These are phyloP conservation scores for Hydrangea macrophylla DNA, from an alignment of 148 eudicot genomes.

Conservation along the genomic window DNA sequence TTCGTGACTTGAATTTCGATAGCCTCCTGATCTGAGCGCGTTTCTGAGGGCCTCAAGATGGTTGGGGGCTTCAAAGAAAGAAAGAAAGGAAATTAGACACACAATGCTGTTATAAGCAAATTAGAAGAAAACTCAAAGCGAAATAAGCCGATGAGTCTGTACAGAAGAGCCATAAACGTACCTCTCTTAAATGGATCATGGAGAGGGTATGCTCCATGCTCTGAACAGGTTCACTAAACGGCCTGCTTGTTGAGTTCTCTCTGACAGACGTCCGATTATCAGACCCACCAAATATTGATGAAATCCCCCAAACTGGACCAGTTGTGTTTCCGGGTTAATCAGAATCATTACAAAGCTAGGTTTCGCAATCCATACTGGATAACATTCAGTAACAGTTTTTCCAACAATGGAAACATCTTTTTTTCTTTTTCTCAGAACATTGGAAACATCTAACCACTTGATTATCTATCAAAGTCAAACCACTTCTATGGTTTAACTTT, in stretches of 20 bases:
- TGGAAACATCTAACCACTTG: too few species aligned
- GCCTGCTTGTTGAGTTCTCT: conserved; percentile 42
- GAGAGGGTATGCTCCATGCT: conserved; percentile 59
- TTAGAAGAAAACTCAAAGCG: neutral
- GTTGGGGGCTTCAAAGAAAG: conserved; percentile 73
- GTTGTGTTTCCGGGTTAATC: conserved; percentile 39
- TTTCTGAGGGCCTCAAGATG: conserved; percentile 84
- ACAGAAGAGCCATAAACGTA: conserved; percentile 19
- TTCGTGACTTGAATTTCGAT: conserved; percentile 89
- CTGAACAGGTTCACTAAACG: conserved; percentile 60
- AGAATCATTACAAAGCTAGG: conserved; percentile 4
- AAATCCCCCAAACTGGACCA: conserved; percentile 74
- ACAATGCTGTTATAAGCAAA: neutral
- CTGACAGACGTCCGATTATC: conserved; percentile 57
- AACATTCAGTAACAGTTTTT: neutral
- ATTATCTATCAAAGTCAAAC: too few species aligned
- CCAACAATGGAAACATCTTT: neutral
- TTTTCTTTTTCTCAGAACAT: neutral
- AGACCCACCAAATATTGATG: conserved; percentile 70
- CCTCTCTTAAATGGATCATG: conserved; percentile 86
- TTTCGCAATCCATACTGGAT: neutral
- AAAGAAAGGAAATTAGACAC: too few species aligned
- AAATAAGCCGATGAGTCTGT: neutral
- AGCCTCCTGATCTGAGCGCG: conserved; percentile 68
- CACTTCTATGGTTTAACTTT: too few species aligned